Evolutionary conservation across 768 basidiomycete species (phyloP).

Genomic region (Suillus ampliporus): DNA sequence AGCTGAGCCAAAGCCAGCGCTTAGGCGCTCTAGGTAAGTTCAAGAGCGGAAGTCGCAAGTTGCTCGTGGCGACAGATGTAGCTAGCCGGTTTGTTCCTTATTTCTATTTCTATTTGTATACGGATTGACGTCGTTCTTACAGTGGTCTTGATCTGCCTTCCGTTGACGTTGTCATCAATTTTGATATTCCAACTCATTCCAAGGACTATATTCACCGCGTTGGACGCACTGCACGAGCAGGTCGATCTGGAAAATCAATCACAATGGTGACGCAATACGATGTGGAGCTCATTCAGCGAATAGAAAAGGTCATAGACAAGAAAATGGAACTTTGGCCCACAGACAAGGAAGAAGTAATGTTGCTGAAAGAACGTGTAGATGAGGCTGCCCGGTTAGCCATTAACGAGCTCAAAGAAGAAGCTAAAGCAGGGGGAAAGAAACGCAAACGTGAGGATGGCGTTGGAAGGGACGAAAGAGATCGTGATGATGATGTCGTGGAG

Average conservation of each 20-base stretch:
- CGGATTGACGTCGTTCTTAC: not conserved
- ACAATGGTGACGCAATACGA: conserved; percentile 99
- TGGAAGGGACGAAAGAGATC: conserved; percentile 77
- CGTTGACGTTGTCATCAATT: conserved; percentile 97
- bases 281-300: conserved; percentile 93
- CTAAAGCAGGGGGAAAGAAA: conserved; percentile 55
- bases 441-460: conserved; percentile 53
- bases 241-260: conserved; percentile 95
- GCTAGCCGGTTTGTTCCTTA: conserved; percentile 74
- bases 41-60: conserved; percentile 89
- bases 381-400: conserved; percentile 83
- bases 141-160: conserved; percentile 95
- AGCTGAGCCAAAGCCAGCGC: conserved; percentile 91
- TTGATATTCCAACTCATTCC: conserved; percentile 95
- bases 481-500: conserved; percentile 92
- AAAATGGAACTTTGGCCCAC: conserved; percentile 90
- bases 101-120: not conserved
- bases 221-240: conserved; percentile 96
- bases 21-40: conserved; percentile 94
- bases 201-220: conserved; percentile 99
- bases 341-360: conserved; percentile 86
- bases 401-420: conserved; percentile 82
- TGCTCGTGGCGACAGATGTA: conserved; percentile 96
- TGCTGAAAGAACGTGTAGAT: conserved; percentile 86
- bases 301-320: conserved; percentile 90